Base-by-base conservation (phyloP, 805 yeast species). In the Wickerhamia fluorescens region DNA sequence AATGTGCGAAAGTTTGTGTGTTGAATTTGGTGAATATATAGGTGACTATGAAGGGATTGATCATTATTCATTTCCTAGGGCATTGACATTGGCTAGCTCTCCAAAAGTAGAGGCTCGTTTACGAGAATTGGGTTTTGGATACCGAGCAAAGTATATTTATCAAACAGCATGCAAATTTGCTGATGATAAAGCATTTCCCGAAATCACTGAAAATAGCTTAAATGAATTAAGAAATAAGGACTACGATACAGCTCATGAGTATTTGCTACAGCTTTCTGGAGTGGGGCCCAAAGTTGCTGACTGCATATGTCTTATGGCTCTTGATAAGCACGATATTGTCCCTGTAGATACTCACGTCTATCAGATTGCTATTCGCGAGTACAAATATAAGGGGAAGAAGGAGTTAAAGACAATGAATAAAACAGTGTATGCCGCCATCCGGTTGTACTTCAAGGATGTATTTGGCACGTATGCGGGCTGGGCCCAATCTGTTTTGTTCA, bases 211-310 rank as follows among this genome's bases (percentile, higher is more conserved):
- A 16, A 56, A 52, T 14, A 44, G 50, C 19, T 61, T 69, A n/a
- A 45, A 58, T 16, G 47, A 47, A 1, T 58, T 79, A 36, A 57
- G 87, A 7, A 38, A 51, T 1, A 47, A 57, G 22, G 49, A 66
- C 3, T 75, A 76, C 38, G 64, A 58, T 25, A 68, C 62, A 5
- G 77, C 78, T 2, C 81, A 76, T 36, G 61, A 65, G 5, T 74
- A 68, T 27, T 56, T 92, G 23, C 61, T 80, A 38, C 65, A 71
- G 36, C 79, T 82, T 42, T 64, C 71, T 3, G 98, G 98, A 1
- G 96, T 92, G 0, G 98, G 98, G 0, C 97, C 97, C 1, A 92
- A 92, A 56, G 97, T 92, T 2, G 96, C 98, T 0, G 98, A 92
- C 44, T 92, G 98, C 52, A 92, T 92, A 10, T 78, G 94, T 39